Evolutionary conservation across 106 monocot genomes (phyloP).

Genomic region (Allium sativum): DNA sequence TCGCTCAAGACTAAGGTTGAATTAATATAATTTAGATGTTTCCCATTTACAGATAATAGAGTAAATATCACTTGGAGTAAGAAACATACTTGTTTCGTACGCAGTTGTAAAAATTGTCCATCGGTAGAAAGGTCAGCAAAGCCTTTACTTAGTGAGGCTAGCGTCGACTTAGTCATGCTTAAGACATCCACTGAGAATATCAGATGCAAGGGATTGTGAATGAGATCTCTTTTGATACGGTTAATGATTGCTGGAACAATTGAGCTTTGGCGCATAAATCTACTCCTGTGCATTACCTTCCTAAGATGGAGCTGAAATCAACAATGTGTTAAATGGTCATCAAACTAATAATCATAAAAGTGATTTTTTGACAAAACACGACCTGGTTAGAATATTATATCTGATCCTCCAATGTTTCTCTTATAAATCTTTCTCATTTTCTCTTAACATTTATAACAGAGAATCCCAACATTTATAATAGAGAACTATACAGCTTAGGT

Average conservation of each 20-base stretch:
- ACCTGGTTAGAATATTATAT: too few species aligned
- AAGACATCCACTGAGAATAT: constrained; percentile 94
- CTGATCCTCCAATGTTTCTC: too few species aligned
- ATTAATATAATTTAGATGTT: too few species aligned
- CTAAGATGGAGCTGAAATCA: constrained; percentile 69
- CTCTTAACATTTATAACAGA: too few species aligned
- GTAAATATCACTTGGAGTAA: background rate
- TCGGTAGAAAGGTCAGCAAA: constrained; percentile 99
- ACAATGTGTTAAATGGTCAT: background rate
- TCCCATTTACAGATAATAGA: background rate
- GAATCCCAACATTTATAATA: too few species aligned
- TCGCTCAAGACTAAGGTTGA: too few species aligned
- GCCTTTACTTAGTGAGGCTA: constrained; percentile 96
- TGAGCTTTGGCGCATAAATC: constrained; percentile 71
- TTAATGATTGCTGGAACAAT: constrained; percentile 71
- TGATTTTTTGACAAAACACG: too few species aligned
- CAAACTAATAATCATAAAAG: too few species aligned
- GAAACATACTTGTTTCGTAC: constrained; percentile 70
- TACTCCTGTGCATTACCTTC: constrained; percentile 74
- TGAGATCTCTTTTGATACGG: constrained; percentile 89
- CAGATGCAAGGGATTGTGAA: constrained; percentile 94
- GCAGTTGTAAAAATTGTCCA: constrained; percentile 81
- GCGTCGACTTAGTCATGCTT: constrained; percentile 95
- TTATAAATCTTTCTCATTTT: too few species aligned
- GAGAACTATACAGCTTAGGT: too few species aligned